phyloP scores from a whole-genome alignment of 1,139 yeast genomes.

The Spathaspora sp. region DNA sequence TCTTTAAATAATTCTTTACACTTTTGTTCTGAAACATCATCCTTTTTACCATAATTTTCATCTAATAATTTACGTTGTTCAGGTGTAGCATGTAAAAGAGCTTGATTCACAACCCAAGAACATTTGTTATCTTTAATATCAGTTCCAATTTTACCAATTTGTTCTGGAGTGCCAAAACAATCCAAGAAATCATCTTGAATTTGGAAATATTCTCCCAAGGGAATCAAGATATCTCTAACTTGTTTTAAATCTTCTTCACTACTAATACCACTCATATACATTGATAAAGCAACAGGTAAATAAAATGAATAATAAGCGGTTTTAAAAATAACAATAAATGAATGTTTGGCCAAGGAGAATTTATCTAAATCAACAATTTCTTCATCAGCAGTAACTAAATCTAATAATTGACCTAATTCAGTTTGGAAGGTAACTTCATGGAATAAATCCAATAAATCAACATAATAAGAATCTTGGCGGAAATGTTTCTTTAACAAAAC shows the following conservation, averaged over 20 bases:
- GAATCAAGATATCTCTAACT: slow-evolving; percentile 84
- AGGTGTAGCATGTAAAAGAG: slow-evolving; percentile 72
- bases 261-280: slow-evolving; percentile 84
- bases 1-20: slow-evolving; percentile 78
- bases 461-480: slow-evolving; percentile 77
- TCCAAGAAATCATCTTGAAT: slow-evolving; percentile 97
- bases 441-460: slow-evolving; percentile 88
- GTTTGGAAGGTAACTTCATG: slow-evolving; percentile 96
- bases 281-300: slow-evolving; percentile 95
- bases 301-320: slow-evolving; percentile 98
- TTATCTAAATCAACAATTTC: slow-evolving; percentile 85
- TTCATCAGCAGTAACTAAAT: slow-evolving; percentile 96
- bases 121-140: slow-evolving; percentile 98
- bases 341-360: slow-evolving; percentile 86
- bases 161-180: slow-evolving; percentile 96
- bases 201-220: slow-evolving; percentile 98
- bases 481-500: slow-evolving; percentile 86
- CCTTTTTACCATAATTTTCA: slow-evolving; percentile 85
- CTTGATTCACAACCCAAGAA: slow-evolving; percentile 96
- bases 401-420: slow-evolving; percentile 93
- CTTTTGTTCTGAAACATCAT: slow-evolving; percentile 62
- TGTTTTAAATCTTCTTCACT: slow-evolving; percentile 78
- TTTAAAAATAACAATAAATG: slow-evolving; percentile 93
- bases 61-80: slow-evolving; percentile 85
- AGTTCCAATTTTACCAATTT: slow-evolving; percentile 97